Percentiles rank a stretch among this genome's conserved stretches.
Conservation (phyloP, 306 rosid species). For the Quercus gilva region DNA sequence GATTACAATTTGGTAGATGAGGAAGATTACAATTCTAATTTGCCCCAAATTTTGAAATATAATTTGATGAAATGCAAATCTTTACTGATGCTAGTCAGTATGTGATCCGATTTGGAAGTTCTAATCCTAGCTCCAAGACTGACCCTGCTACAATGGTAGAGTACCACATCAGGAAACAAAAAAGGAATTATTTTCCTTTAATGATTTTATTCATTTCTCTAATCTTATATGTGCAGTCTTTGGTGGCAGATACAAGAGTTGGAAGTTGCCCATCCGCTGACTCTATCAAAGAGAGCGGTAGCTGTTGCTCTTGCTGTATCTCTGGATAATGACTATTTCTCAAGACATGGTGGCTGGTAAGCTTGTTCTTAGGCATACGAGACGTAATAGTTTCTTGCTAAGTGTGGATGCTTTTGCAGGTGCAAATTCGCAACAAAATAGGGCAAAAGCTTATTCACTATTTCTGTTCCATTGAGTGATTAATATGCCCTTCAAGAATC, state of each 20-base stretch:
- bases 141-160: conserved; percentile 56
- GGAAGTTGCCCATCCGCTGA: conserved; percentile 67
- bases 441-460: too few relatives aligned
- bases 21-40: too few relatives aligned
- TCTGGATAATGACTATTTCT: conserved; percentile 93
- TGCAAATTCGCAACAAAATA: too few relatives aligned
- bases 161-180: background rate
- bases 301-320: conserved; percentile 96
- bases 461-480: too few relatives aligned
- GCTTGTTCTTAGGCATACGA: conserved; percentile 16
- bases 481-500: too few relatives aligned
- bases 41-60: background rate
- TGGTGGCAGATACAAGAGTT: conserved; percentile 70
- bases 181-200: background rate
- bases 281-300: conserved; percentile 80
- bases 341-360: conserved; percentile 95
- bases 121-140: conserved; percentile 57
- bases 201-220: background rate
- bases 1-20: too few relatives aligned
- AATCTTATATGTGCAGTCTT: background rate
- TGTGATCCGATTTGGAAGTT: conserved; percentile 87
- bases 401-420: too few relatives aligned
- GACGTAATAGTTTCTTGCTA: too few relatives aligned
- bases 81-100: conserved; percentile 91
- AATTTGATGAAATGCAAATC: conserved; percentile 44